Evolutionary conservation across 2,329 filamentous ascomycete species (phyloP).

Genomic region (Pseudogymnoascus sp.): DNA sequence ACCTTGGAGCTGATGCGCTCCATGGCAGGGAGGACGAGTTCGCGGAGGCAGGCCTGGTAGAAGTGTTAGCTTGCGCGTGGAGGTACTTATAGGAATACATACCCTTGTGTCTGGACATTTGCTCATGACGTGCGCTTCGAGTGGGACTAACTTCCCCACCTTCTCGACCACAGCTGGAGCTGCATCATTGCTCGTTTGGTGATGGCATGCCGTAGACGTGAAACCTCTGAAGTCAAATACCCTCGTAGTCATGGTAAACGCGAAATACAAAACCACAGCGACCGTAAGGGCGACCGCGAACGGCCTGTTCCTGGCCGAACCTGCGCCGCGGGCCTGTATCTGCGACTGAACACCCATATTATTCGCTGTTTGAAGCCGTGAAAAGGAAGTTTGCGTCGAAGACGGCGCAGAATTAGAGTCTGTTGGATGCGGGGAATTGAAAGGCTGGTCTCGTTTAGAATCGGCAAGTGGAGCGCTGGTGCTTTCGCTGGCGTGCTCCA

Average conservation of each 20-base stretch:
- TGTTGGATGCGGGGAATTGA: neutral
- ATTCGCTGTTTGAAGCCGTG: neutral
- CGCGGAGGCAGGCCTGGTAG: constrained; percentile 61
- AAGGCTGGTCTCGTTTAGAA: constrained; percentile 5
- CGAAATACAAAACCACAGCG: constrained; percentile 1
- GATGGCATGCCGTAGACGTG: neutral
- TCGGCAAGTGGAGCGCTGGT: constrained; percentile 1
- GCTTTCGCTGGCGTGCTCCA: neutral
- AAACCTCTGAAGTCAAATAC: neutral
- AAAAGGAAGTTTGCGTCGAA: neutral
- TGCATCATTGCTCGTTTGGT: neutral
- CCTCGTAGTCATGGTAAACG: neutral
- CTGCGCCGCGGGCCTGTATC: neutral
- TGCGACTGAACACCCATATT: constrained; percentile 1
- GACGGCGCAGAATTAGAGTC: neutral
- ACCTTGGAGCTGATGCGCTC: constrained; percentile 72
- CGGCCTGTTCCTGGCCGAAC: neutral
- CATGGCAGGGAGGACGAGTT: constrained; percentile 82
- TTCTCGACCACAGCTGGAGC: neutral
- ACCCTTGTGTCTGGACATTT: constrained; percentile 87
- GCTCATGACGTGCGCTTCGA: constrained; percentile 94
- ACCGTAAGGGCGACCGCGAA: neutral
- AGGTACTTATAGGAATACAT: constrained; percentile 15
- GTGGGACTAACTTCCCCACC: constrained; percentile 46
- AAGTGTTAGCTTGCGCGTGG: constrained; percentile 1